Evolutionary conservation across 371 early-diverging fungal genomes (phyloP).

Genomic region (Basidiobolus heterosporus): DNA sequence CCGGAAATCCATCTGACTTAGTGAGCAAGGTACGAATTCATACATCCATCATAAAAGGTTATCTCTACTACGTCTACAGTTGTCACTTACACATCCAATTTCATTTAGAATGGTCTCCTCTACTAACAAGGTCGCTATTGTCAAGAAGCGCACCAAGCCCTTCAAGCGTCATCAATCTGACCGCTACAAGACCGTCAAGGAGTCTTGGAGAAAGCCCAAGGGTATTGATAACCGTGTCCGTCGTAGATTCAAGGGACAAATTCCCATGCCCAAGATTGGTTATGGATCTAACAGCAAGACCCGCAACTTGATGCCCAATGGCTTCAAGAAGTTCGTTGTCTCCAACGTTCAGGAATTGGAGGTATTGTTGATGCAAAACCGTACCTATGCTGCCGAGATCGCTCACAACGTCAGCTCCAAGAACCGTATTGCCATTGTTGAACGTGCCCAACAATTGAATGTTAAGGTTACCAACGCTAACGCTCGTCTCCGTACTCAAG

Average conservation of each 20-base stretch:
- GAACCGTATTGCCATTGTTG: constrained; percentile 93
- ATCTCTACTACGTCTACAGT: too few species aligned
- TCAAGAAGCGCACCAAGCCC: constrained; percentile 96
- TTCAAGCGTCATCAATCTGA: constrained; percentile 98
- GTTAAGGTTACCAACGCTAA: constrained; percentile 95
- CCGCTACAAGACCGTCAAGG: constrained; percentile 89
- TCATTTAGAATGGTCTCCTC: constrained; percentile 51
- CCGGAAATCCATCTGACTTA: too few species aligned
- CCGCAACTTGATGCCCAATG: constrained; percentile 92
- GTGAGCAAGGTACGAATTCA: too few species aligned
- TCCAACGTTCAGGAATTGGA: constrained; percentile 92
- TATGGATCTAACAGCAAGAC: constrained; percentile 94
- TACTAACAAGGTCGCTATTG: constrained; percentile 76
- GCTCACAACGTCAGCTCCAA: constrained; percentile 94
- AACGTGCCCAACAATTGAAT: constrained; percentile 94
- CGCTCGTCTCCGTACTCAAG: constrained; percentile 88
- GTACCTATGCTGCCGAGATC: constrained; percentile 97
- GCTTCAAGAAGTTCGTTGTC: constrained; percentile 96
- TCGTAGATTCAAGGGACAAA: constrained; percentile 94
- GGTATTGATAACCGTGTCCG: constrained; percentile 99
- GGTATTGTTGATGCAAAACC: constrained; percentile 96
- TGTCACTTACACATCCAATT: too few species aligned
- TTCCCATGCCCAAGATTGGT: constrained; percentile 99
- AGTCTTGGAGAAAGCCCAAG: constrained; percentile 98
- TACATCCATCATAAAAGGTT: too few species aligned